A percentile compares a stretch with the other conserved stretches of the same genome.
Evolutionary conservation across 805 yeast species (phyloP).

Genomic region (Deakozyma indianensis): DNA sequence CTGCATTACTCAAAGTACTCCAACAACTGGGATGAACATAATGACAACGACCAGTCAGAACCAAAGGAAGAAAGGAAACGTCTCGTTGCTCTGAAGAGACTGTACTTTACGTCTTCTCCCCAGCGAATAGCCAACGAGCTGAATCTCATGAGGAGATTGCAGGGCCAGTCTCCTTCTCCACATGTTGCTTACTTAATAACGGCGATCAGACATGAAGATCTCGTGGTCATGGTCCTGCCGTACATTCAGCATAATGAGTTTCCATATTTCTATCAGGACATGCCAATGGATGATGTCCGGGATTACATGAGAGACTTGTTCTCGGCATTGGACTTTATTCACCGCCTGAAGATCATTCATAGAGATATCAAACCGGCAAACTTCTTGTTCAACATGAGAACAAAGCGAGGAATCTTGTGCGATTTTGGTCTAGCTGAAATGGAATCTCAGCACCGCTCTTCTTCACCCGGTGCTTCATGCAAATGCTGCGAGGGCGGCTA

Average conservation of each 20-base stretch:
- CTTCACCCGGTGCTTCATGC: not conserved
- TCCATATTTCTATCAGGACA: conserved; percentile 67
- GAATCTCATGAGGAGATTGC: conserved; percentile 33
- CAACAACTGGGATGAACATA: conserved; percentile 17
- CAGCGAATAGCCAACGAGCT: conserved; percentile 81
- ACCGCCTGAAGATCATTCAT: conserved; percentile 66
- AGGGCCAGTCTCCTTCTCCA: conserved; percentile 24
- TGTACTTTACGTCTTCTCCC: conserved; percentile 92
- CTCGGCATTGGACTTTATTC: conserved; percentile 62
- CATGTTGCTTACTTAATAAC: conserved; percentile 83
- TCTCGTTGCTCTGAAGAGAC: conserved; percentile 77
- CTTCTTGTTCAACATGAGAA: conserved; percentile 52
- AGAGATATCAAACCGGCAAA: conserved; percentile 85
- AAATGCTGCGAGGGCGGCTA: not conserved
- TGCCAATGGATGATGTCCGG: conserved; percentile 68
- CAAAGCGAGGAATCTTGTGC: conserved; percentile 64
- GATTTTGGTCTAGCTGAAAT: conserved; percentile 88
- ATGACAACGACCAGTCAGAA: conserved; percentile 2
- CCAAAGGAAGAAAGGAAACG: not conserved
- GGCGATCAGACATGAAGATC: conserved; percentile 77
- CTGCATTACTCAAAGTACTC: conserved; percentile 22
- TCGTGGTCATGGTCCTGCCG: conserved; percentile 84
- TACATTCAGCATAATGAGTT: conserved; percentile 85
- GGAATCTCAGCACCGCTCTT: conserved; percentile 16
- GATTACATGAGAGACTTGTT: conserved; percentile 68